These are phyloP conservation scores for Ceratobasidium sp. DNA, from an alignment of 1,284 basidiomycete genomes.

Conservation along the genomic window DNA sequence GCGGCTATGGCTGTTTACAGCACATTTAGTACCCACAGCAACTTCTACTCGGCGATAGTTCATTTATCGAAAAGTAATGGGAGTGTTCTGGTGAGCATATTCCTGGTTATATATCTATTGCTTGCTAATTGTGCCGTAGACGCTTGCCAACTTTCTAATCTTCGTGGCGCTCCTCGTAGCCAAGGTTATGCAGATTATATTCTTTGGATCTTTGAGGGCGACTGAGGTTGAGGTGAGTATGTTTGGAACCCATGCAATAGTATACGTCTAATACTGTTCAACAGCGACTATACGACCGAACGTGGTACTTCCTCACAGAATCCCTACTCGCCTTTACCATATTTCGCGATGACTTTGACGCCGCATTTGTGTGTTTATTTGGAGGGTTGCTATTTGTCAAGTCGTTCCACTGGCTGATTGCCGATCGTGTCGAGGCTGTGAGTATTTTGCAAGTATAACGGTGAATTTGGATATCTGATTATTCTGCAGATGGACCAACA, in stretches of 20 bases:
- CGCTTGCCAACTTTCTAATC: slow-evolving; percentile 93
- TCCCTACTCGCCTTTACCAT: slow-evolving; percentile 96
- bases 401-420: slow-evolving; percentile 97
- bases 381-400: slow-evolving; percentile 93
- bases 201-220: slow-evolving; percentile 91
- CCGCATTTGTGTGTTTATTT: slow-evolving; percentile 93
- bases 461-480: slow-evolving; percentile 28
- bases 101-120: slow-evolving; percentile 5
- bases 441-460: slow-evolving; percentile 54
- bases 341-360: slow-evolving; percentile 93
- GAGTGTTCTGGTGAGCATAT: slow-evolving; percentile 81
- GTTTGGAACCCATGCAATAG: slow-evolving; percentile 13
- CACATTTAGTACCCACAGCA: slow-evolving; percentile 86
- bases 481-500: slow-evolving; percentile 93
- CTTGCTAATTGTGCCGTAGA: slow-evolving; percentile 63
- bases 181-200: slow-evolving; percentile 84
- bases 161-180: slow-evolving; percentile 82
- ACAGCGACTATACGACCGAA: slow-evolving; percentile 91
- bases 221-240: slow-evolving; percentile 89
- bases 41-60: slow-evolving; percentile 95
- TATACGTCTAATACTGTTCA: slow-evolving; percentile 24
- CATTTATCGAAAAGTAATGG: slow-evolving; percentile 93
- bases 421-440: slow-evolving; percentile 96
- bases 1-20: slow-evolving; percentile 79
- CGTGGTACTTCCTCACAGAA: slow-evolving; percentile 98